Evolutionary conservation across 108 stramenopile species (phyloP).

Genomic region (Aureococcus anophagefferens): DNA sequence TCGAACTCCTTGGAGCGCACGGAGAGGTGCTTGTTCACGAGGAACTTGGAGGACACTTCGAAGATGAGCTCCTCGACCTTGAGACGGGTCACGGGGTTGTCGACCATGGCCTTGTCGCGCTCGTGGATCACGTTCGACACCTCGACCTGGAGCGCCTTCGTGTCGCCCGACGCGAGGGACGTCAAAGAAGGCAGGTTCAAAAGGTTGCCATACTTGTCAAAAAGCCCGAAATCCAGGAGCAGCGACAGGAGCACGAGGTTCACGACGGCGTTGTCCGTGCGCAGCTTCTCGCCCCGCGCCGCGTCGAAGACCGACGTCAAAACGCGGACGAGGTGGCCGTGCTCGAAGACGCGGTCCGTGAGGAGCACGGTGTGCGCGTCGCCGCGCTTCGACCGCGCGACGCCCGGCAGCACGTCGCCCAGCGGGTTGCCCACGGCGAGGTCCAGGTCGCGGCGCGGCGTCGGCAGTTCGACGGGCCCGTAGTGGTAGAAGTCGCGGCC

Average conservation of each 20-base stretch:
- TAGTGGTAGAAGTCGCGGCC: constrained; percentile 42
- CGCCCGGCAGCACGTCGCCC: constrained; percentile 24
- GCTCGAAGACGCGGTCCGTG: constrained; percentile 40
- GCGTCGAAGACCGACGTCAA: constrained; percentile 25
- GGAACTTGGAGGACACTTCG: constrained; percentile 46
- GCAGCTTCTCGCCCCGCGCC: constrained; percentile 24
- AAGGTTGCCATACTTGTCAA: constrained; percentile 30
- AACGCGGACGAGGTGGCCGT: constrained; percentile 30
- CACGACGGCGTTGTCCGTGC: constrained; percentile 40
- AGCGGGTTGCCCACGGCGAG: constrained; percentile 33
- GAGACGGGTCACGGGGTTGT: constrained; percentile 35
- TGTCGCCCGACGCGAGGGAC: constrained; percentile 38
- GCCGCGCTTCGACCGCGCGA: constrained; percentile 12
- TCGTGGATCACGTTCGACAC: constrained; percentile 43
- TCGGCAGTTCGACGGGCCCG: constrained; percentile 30
- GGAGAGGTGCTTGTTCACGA: constrained; percentile 41
- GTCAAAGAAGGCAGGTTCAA: constrained; percentile 46
- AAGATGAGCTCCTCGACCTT: constrained; percentile 41
- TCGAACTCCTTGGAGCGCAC: constrained; percentile 35
- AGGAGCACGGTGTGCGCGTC: constrained; percentile 20
- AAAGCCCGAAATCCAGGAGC: constrained; percentile 43
- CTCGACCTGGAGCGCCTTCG: constrained; percentile 41
- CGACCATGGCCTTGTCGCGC: constrained; percentile 35
- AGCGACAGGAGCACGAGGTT: constrained; percentile 41
- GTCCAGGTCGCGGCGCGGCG: constrained; percentile 29